Conservation (phyloP, 2,329 filamentous ascomycete genomes). For the Colletotrichum sp. region DNA sequence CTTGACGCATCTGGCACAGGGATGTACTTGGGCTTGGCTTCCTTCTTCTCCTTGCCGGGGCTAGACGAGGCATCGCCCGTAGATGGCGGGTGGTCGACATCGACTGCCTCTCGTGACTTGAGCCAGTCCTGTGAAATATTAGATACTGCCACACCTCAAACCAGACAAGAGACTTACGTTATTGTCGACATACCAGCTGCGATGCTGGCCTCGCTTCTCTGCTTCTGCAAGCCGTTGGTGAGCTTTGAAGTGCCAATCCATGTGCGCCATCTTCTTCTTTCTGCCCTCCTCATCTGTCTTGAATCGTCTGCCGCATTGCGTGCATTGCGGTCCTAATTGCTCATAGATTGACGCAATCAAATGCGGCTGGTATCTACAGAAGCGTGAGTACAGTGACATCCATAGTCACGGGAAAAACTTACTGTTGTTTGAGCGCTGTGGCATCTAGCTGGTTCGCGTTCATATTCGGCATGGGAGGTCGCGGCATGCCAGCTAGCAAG, state of each 20-base stretch:
- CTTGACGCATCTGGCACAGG: conserved; percentile 81
- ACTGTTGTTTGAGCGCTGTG: conserved; percentile 74
- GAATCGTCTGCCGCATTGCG: conserved; percentile 90
- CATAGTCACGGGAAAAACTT: conserved; percentile 36
- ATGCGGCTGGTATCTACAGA: conserved; percentile 71
- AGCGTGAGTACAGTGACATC: conserved; percentile 13
- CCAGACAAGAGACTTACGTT: conserved; percentile 61
- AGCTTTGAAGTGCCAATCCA: conserved; percentile 98
- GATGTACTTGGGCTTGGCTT: conserved; percentile 69
- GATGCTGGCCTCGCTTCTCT: conserved; percentile 84
- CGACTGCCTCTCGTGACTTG: conserved; percentile 36
- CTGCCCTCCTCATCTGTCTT: conserved; percentile 77
- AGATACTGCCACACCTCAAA: neutral
- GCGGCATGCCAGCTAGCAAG: conserved; percentile 33
- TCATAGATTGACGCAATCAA: conserved; percentile 80
- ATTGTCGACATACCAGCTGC: conserved; percentile 95
- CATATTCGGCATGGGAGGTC: conserved; percentile 36
- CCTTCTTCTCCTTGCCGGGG: conserved; percentile 36
- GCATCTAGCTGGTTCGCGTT: conserved; percentile 67
- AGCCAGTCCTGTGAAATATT: conserved; percentile 14
- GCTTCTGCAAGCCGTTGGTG: conserved; percentile 89
- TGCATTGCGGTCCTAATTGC: conserved; percentile 83
- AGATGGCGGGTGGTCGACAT: conserved; percentile 15
- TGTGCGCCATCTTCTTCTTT: conserved; percentile 86
- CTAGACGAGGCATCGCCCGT: conserved; percentile 12